Evolutionary conservation across 768 basidiomycete species (phyloP).

Genomic region (Auricularia sp.): DNA sequence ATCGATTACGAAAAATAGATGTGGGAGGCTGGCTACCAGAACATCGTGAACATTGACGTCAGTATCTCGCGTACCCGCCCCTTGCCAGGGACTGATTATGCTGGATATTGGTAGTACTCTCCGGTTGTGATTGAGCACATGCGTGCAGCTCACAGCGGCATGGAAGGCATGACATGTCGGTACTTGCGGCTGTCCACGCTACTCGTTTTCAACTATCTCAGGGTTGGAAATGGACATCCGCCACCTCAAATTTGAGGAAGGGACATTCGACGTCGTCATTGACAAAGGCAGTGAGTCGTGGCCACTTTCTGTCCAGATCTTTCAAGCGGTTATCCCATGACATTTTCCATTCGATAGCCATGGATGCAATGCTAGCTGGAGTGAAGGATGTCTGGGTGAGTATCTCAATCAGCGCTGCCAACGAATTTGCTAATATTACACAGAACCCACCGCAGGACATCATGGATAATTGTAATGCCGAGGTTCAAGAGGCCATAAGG

Average conservation of each 20-base stretch:
- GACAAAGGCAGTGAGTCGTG: constrained; percentile 51
- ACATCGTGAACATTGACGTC: constrained; percentile 73
- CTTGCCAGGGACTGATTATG: background rate
- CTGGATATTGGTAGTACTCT: constrained; percentile 46
- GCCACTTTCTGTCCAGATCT: too few species aligned
- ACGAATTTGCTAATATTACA: background rate
- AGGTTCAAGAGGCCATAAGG: constrained; percentile 71
- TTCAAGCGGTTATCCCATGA: too few species aligned
- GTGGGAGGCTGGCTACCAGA: constrained; percentile 79
- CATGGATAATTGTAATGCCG: constrained; percentile 58
- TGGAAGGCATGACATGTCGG: constrained; percentile 47
- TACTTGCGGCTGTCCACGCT: too few species aligned
- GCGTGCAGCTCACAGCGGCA: constrained; percentile 50
- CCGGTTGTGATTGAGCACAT: constrained; percentile 65
- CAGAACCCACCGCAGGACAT: constrained; percentile 69
- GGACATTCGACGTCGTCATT: constrained; percentile 66
- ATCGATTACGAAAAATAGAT: constrained; percentile 38
- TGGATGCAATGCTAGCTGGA: constrained; percentile 84
- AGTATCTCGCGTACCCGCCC: constrained; percentile 12
- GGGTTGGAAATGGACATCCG: constrained; percentile 85
- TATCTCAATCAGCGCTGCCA: constrained; percentile 1
- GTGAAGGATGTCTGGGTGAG: constrained; percentile 76
- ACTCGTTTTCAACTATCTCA: constrained; percentile 17
- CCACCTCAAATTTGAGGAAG: constrained; percentile 45
- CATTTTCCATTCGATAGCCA: constrained; percentile 39